A percentile compares a stretch with the other conserved stretches of the same genome.
These are phyloP conservation scores for Aspergillus novofumigatus DNA, from an alignment of 2,329 filamentous ascomycete genomes.

Conservation along the genomic window DNA sequence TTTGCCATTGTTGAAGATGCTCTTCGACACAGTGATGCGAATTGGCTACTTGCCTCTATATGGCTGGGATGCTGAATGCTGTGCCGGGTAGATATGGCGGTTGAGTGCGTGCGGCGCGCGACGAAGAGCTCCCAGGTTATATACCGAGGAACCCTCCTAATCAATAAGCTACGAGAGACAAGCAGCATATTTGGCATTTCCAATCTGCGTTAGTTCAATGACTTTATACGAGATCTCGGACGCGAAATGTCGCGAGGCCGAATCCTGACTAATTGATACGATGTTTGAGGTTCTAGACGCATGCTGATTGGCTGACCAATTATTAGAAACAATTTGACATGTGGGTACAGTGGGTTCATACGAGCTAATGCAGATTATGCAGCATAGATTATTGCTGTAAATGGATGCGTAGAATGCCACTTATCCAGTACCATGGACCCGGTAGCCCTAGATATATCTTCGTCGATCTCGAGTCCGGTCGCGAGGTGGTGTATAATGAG, in stretches of 20 bases:
- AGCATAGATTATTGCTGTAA: no score
- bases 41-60: neutral
- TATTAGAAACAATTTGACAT: neutral
- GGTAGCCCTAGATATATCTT: slow-evolving; percentile 50
- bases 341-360: no score
- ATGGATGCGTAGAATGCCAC: no score
- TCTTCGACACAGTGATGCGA: neutral
- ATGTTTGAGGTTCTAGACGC: neutral
- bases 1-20: neutral
- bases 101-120: no score
- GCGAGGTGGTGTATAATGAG: slow-evolving; percentile 50
- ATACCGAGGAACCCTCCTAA: no score
- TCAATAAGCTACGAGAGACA: no score
- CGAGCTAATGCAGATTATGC: no score
- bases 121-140: no score
- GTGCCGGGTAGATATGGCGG: neutral
- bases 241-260: neutral
- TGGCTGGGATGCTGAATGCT: neutral
- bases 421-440: no score
- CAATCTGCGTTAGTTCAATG: no score
- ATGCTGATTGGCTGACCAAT: neutral
- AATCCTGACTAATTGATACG: neutral
- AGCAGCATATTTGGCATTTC: no score
- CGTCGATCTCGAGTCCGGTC: slow-evolving; percentile 46
- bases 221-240: neutral